Percentiles rank a stretch among this genome's conserved stretches.
phyloP scores from a whole-genome alignment of 202 grass and related monocot species.

The Cymbopogon flexuosus region DNA sequence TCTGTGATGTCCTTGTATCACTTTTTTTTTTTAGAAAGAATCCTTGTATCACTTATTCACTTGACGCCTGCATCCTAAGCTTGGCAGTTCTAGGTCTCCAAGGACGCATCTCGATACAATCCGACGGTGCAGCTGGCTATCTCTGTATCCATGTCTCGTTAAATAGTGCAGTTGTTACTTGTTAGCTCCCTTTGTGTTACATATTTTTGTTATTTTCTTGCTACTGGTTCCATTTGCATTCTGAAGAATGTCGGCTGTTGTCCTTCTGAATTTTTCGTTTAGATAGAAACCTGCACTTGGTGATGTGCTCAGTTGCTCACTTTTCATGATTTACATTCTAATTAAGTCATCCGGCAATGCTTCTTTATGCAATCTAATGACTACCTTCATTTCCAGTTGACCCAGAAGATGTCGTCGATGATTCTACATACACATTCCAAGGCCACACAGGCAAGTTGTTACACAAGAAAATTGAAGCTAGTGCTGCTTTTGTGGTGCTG shows the following conservation, averaged over 20 bases:
- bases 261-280: not conserved
- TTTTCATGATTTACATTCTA: not conserved
- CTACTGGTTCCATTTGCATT: not conserved
- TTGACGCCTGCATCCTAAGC: not conserved
- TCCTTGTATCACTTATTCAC: not conserved
- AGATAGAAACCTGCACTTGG: not conserved
- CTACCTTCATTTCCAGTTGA: slow-evolving; percentile 24
- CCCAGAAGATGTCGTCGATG: slow-evolving; percentile 41
- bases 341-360: not conserved
- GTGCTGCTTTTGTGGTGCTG: not conserved
- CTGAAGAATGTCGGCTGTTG: not conserved
- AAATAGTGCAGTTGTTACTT: not conserved
- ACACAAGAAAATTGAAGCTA: not conserved
- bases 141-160: not conserved
- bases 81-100: not conserved
- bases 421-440: slow-evolving; percentile 51
- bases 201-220: not conserved
- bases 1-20: not conserved
- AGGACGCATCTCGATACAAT: not conserved
- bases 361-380: not conserved
- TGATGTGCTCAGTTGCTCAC: not conserved
- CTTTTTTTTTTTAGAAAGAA: too few relatives aligned
- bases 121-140: not conserved
- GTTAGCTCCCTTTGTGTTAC: not conserved
- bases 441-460: slow-evolving; percentile 58